These are phyloP conservation scores for Brassica carinata DNA, from an alignment of 345 rosid species.

Conservation along the genomic window DNA sequence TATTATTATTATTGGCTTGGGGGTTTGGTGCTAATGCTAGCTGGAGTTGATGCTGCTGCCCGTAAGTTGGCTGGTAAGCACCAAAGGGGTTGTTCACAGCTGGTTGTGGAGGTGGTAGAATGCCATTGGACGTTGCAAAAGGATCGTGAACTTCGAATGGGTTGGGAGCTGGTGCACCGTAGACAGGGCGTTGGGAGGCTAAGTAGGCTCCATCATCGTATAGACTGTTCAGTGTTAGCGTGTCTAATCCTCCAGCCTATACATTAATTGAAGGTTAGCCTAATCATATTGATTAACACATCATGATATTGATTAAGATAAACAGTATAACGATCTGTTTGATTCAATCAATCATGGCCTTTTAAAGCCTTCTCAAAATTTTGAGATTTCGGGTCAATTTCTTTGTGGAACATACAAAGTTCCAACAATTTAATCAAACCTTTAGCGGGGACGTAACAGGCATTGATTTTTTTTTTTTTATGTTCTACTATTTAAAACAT, in stretches of 20 bases:
- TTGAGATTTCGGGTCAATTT: too few species aligned
- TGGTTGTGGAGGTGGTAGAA: slow-evolving; percentile 54
- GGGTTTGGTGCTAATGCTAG: slow-evolving; percentile 45
- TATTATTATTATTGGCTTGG: not conserved
- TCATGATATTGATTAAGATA: not conserved
- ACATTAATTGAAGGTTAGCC: slow-evolving; percentile 2
- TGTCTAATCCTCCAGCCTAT: slow-evolving; percentile 96
- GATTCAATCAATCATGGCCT: too few species aligned
- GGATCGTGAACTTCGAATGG: slow-evolving; percentile 91
- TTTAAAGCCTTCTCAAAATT: too few species aligned
- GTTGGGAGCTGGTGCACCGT: slow-evolving; percentile 84
- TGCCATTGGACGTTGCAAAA: slow-evolving; percentile 53
- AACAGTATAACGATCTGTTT: not conserved
- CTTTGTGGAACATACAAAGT: too few species aligned
- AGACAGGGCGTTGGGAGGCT: slow-evolving; percentile 80
- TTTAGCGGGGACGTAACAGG: too few species aligned
- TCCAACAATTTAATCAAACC: not conserved
- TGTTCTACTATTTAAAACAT: not conserved
- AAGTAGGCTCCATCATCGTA: slow-evolving; percentile 84
- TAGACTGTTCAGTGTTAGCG: slow-evolving; percentile 81
- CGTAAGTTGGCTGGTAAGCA: slow-evolving; percentile 61
- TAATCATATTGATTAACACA: not conserved
- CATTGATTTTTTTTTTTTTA: too few species aligned
- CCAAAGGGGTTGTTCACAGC: slow-evolving; percentile 63
- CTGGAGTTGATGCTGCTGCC: slow-evolving; percentile 56